Percentiles rank a stretch among this genome's conserved stretches.
Evolutionary conservation across 768 basidiomycete genomes (phyloP).

Genomic region (Dendrothele bispora): DNA sequence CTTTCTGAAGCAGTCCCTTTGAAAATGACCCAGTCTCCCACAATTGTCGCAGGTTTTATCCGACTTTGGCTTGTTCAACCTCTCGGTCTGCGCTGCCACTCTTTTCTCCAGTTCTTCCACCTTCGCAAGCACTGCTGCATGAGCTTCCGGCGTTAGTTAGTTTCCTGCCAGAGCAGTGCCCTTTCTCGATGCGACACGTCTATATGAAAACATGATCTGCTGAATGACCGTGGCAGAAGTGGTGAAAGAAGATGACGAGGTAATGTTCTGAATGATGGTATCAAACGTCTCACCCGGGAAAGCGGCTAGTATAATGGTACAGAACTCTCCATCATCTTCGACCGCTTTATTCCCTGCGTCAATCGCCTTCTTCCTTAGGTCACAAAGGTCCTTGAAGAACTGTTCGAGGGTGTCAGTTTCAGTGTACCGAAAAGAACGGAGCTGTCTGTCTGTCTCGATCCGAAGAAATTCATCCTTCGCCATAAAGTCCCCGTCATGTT

Average conservation of each 20-base stretch:
- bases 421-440: not conserved
- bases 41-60: conserved; percentile 25
- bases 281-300: conserved; percentile 3
- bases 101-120: too few species aligned
- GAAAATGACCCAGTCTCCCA: conserved; percentile 10
- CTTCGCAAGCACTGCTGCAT: too few species aligned
- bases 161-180: not conserved
- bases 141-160: too few species aligned
- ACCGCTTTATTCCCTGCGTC: not conserved
- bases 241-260: not conserved
- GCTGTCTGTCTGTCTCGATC: not conserved
- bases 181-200: not conserved
- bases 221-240: not conserved
- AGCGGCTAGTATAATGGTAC: conserved; percentile 1
- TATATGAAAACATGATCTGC: not conserved
- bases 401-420: not conserved
- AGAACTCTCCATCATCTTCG: not conserved
- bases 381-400: not conserved
- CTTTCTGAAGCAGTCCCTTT: conserved; percentile 21
- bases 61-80: too few species aligned
- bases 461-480: not conserved
- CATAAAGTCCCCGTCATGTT: not conserved
- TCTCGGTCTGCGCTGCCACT: too few species aligned
- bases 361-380: not conserved
- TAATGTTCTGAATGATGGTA: conserved; percentile 1